Conservation (phyloP, 2,329 filamentous ascomycete species). For the Cladosporium sp. region DNA sequence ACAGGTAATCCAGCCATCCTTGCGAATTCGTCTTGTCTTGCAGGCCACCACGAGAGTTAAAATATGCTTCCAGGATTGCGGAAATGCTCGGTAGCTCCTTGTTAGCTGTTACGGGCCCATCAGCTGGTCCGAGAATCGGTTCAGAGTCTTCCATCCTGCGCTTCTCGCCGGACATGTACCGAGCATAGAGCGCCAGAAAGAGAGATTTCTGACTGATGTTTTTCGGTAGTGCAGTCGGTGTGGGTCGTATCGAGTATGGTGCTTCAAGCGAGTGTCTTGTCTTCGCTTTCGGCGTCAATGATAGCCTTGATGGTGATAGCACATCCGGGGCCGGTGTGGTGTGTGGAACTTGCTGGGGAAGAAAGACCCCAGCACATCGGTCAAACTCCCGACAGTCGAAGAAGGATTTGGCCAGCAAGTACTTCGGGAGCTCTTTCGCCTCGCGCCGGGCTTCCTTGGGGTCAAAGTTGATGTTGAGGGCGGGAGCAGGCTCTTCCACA, state of each 20-base stretch:
- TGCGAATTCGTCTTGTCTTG: constrained; percentile 43
- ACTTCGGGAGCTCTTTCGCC: constrained; percentile 71
- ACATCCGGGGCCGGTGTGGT: constrained; percentile 27
- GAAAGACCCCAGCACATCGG: constrained; percentile 79
- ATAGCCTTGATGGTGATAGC: constrained; percentile 47
- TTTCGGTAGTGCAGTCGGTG: constrained; percentile 15
- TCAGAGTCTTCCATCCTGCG: constrained; percentile 93
- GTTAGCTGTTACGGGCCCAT: constrained; percentile 77
- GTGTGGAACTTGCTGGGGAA: constrained; percentile 56
- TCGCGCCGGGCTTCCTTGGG: constrained; percentile 70
- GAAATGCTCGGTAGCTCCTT: constrained; percentile 74
- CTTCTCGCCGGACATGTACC: constrained; percentile 90
- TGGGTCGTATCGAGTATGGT: neutral
- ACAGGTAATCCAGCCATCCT: constrained; percentile 92
- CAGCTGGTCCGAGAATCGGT: constrained; percentile 91
- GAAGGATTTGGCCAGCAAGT: constrained; percentile 83
- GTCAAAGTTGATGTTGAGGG: constrained; percentile 53
- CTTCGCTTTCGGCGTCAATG: constrained; percentile 50
- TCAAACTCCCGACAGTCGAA: constrained; percentile 96
- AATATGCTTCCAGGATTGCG: constrained; percentile 73
- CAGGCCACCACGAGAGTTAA: constrained; percentile 52
- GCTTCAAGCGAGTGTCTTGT: constrained; percentile 8
- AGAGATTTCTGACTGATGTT: constrained; percentile 80
- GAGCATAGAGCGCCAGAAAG: constrained; percentile 87
- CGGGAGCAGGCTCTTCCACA: constrained; percentile 25